These are phyloP conservation scores for Lachnum nothofagi DNA, from an alignment of 2,329 filamentous ascomycete species.

Conservation along the genomic window DNA sequence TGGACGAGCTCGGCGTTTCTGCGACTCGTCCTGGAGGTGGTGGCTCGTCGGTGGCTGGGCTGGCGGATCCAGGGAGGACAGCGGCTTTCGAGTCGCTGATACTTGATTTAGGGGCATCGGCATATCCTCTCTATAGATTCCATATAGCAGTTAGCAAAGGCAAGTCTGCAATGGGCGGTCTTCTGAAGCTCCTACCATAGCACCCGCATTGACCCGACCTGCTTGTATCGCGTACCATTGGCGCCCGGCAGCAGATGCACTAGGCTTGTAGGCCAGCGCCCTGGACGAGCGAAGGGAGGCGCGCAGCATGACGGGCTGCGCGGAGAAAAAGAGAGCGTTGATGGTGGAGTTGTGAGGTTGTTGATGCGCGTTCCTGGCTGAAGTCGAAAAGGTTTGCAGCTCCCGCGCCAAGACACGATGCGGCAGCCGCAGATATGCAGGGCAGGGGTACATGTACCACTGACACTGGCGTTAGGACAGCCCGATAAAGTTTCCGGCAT, in stretches of 20 bases:
- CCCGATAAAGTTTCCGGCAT: no score
- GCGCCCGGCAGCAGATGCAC: constrained; percentile 48
- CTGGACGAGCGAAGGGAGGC: constrained; percentile 62
- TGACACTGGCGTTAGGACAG: no score
- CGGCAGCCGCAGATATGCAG: constrained; percentile 10
- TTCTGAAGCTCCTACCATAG: constrained; percentile 34
- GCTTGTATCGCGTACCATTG: constrained; percentile 52
- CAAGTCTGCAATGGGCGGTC: constrained; percentile 3
- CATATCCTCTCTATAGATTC: constrained; percentile 49
- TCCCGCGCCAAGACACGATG: constrained; percentile 6
- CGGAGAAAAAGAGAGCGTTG: constrained; percentile 22
- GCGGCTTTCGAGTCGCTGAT: constrained; percentile 45
- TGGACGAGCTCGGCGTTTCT: constrained; percentile 19
- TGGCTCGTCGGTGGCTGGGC: constrained; percentile 33
- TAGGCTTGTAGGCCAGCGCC: constrained; percentile 51
- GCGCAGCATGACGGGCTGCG: constrained; percentile 61
- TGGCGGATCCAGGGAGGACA: constrained; percentile 47
- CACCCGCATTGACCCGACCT: constrained; percentile 32
- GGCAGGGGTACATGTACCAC: constrained; percentile 16
- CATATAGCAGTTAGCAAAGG: constrained; percentile 16
- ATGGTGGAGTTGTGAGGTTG: constrained; percentile 22
- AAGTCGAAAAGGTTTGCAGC: constrained; percentile 6
- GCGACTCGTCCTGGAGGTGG: constrained; percentile 32
- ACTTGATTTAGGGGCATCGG: constrained; percentile 48
- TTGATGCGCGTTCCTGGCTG: constrained; percentile 8